Base-by-base conservation (phyloP, 2,329 filamentous ascomycete species). In the Magnaporthales sp. region DNA sequence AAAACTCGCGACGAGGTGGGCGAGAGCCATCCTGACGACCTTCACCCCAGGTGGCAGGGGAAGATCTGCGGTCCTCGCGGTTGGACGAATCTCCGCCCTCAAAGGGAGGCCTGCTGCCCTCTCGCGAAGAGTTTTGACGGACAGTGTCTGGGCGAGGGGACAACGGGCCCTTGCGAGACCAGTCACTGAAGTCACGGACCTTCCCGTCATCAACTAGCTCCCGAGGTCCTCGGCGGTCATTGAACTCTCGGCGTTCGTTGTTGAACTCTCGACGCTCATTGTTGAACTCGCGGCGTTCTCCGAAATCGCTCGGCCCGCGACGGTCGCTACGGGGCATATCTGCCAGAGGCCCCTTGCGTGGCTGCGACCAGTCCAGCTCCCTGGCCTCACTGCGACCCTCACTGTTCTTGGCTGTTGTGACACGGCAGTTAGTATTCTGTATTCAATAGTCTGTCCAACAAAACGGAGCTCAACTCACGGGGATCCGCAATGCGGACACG, bases 401-500 rank as follows among this genome's bases (percentile, higher is more conserved):
- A 74, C 92, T 88, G 66, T 95, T 92, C 82, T 96, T 96, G 76
- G 93, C 93, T 97, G 73, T 65, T 71, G 58, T 38, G n/a, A 9
- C 15, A 27, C 31, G n/a, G 10, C 4, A 6, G 24, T 46, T 3
- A 22, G 27, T 29, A 13, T 51, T 24, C 38, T 24, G 19, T 32
- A 13, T 27, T 26, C 10, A 38, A n/a, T 27, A 9, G 4, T n/a
- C 22, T 51, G 24, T 15, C 62, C n/a, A 30, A n/a, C n/a, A 27
- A 24, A 4, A 19, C 4, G 15, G 10, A 30, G 62, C 3, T 15
- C n/a, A 64, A 86, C 93, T 80, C 90, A 99, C 95, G 94, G 78
- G 95, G 95, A 82, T 99, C 96, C 65, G 95, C 96, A 75, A 99
- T 89, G 82, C 93, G 97, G 76, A 98, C 90, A 77, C 92, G 89